phyloP scores from a whole-genome alignment of 2,329 filamentous ascomycete species.

The Ophiosphaerella herpotricha region DNA sequence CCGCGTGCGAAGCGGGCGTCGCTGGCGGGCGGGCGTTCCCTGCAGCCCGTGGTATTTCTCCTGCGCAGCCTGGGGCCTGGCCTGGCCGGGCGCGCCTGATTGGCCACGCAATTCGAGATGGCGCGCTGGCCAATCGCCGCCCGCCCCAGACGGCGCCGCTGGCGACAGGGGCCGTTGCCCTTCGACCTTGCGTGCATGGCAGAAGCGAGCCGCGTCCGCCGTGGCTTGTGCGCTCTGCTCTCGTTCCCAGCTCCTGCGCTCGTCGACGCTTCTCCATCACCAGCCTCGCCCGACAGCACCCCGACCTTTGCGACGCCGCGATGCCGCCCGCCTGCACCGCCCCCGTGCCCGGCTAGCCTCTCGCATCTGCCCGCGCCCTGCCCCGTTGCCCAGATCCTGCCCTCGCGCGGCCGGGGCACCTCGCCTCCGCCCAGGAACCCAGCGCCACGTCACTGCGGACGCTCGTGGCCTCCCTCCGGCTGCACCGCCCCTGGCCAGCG shows the following conservation, averaged over 20 bases:
- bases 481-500: slow-evolving; percentile 3
- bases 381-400: slow-evolving; percentile 1
- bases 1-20: too few species aligned
- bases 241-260: slow-evolving; percentile 19
- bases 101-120: neutral
- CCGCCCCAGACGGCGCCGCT: too few species aligned
- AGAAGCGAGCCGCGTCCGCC: neutral
- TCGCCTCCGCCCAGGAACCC: slow-evolving; percentile 21
- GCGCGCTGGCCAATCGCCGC: too few species aligned
- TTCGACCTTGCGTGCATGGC: slow-evolving; percentile 18
- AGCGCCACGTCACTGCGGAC: slow-evolving; percentile 43
- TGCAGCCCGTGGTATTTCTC: too few species aligned
- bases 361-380: neutral
- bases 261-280: slow-evolving; percentile 32
- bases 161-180: slow-evolving; percentile 17
- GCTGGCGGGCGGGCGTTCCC: neutral
- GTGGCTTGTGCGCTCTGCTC: slow-evolving; percentile 7
- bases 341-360: slow-evolving; percentile 26
- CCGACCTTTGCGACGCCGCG: slow-evolving; percentile 16
- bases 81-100: neutral
- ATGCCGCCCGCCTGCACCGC: slow-evolving; percentile 29
- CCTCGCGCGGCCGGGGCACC: slow-evolving; percentile 25
- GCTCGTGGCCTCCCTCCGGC: slow-evolving; percentile 8
- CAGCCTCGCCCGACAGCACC: slow-evolving; percentile 14
- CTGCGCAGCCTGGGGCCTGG: too few species aligned